Percentiles rank a stretch among this genome's conserved stretches.
Evolutionary conservation across 1,284 basidiomycete species (phyloP).

Genomic region (Austropuccinia psidii): DNA sequence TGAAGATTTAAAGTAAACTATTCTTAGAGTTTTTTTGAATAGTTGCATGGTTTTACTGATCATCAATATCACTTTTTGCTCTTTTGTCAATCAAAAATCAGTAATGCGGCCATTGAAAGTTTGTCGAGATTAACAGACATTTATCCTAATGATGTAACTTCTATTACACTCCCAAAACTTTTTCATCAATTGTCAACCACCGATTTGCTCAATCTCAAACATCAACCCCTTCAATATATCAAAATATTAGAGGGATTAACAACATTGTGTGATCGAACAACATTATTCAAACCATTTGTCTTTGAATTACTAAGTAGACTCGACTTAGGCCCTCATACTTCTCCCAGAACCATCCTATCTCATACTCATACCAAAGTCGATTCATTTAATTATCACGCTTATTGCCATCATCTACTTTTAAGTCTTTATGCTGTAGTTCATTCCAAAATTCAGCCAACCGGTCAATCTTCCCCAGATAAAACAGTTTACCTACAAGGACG

Average conservation of each 20-base stretch:
- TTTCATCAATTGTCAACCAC: conserved; percentile 56
- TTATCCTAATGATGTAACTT: conserved; percentile 62
- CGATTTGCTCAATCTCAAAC: conserved; percentile 43
- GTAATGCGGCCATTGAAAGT: conserved; percentile 62
- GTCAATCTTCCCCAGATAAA: background rate
- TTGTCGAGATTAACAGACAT: conserved; percentile 61
- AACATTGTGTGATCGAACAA: conserved; percentile 64
- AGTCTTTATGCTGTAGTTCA: conserved; percentile 24
- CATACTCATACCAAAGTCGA: background rate
- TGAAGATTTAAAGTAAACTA: conserved; percentile 5
- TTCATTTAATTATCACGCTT: conserved; percentile 9
- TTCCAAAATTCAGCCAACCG: conserved; percentile 1
- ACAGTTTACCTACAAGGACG: background rate
- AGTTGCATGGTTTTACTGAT: background rate
- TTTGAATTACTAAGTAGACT: conserved; percentile 71
- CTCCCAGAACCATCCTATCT: conserved; percentile 29
- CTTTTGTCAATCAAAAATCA: conserved; percentile 46
- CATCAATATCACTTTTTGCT: background rate
- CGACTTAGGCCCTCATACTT: conserved; percentile 54
- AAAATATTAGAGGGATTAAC: conserved; percentile 64
- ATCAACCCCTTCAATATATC: conserved; percentile 53
- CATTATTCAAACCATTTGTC: conserved; percentile 75
- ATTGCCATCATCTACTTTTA: conserved; percentile 22
- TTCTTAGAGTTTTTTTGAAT: background rate
- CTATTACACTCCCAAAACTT: conserved; percentile 69